phyloP scores from a whole-genome alignment of 2,329 filamentous ascomycete genomes.

The Chaetomium sp. region DNA sequence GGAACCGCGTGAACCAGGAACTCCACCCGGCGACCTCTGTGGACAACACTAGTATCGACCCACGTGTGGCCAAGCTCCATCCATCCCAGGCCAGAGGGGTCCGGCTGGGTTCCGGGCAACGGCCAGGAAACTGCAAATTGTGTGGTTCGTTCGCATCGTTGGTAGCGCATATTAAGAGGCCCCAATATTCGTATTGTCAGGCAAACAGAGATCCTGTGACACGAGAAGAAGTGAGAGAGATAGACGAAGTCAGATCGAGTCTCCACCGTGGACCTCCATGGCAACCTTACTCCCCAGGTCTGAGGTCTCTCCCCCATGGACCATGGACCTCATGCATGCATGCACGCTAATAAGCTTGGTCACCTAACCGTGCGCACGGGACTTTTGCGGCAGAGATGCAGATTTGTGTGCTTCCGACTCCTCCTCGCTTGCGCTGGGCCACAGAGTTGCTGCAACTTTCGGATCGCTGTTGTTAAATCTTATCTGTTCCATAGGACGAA shows the following conservation, averaged over 20 bases:
- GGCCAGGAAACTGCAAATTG: constrained; percentile 1
- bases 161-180: background rate
- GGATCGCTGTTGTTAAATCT: background rate
- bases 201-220: background rate
- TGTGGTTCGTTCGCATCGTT: background rate
- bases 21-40: constrained; percentile 2
- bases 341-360: constrained; percentile 31
- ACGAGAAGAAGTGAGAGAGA: background rate
- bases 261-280: background rate
- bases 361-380: constrained; percentile 39
- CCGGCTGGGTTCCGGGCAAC: constrained; percentile 3
- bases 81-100: background rate
- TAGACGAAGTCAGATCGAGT: background rate
- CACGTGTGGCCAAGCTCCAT: background rate
- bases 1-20: constrained; percentile 1
- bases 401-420: background rate
- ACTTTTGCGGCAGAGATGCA: constrained; percentile 25
- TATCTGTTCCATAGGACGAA: background rate
- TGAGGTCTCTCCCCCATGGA: background rate
- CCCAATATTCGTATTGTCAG: background rate
- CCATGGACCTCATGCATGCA: background rate
- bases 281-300: too few relatives aligned
- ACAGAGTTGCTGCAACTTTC: background rate
- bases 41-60: too few relatives aligned
- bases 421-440: constrained; percentile 1